Percentiles rank a stretch among this genome's conserved stretches.
Conservation (phyloP, 176 grass and related monocot genomes). For the Alloteropsis semialata region DNA sequence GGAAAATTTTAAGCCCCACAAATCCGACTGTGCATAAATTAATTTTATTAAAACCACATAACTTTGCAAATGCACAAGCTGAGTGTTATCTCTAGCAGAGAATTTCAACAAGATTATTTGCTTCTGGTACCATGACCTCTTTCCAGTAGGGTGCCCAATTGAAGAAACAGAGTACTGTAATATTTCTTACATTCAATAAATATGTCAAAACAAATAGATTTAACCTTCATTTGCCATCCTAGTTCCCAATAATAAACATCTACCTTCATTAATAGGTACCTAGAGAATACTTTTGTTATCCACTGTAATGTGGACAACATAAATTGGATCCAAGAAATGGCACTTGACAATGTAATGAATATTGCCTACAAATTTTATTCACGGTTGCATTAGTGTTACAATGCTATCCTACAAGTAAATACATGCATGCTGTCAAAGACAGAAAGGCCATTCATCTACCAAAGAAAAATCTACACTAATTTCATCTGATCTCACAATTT, state of each 20-base stretch:
- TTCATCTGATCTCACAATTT: constrained; percentile 27
- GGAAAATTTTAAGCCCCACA: neutral
- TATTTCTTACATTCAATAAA: neutral
- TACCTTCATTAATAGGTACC: neutral
- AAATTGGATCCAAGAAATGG: neutral
- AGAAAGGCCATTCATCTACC: neutral
- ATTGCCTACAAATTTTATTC: neutral
- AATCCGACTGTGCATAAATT: neutral
- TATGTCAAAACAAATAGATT: neutral
- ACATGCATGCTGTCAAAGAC: neutral
- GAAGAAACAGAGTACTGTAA: neutral
- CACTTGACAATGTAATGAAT: neutral
- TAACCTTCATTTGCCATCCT: neutral
- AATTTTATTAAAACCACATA: neutral
- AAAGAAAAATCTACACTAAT: constrained; percentile 1
- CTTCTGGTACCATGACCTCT: neutral
- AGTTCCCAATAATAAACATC: too few species aligned
- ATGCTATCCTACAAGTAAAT: neutral
- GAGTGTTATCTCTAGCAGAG: neutral
- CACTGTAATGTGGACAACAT: neutral
- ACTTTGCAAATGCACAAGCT: neutral
- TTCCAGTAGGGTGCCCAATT: neutral
- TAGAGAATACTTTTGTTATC: neutral
- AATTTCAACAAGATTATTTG: neutral
- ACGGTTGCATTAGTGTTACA: constrained; percentile 3